Evolutionary conservation across 306 rosid species (phyloP).

Genomic region (Malus sieversii): DNA sequence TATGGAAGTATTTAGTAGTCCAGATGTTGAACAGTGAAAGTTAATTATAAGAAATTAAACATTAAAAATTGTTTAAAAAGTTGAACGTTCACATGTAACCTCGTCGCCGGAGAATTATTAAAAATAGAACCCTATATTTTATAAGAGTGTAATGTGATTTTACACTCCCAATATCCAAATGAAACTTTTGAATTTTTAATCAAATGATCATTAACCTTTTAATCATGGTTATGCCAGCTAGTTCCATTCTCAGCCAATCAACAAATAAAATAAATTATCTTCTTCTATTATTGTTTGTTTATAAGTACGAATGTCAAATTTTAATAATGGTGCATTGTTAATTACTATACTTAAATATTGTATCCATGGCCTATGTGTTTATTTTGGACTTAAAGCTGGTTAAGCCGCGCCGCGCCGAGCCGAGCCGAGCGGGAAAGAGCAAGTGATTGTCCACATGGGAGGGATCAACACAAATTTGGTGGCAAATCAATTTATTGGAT

Average conservation of each 20-base stretch:
- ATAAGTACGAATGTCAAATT: not conserved
- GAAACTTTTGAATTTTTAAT: not conserved
- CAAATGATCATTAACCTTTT: not conserved
- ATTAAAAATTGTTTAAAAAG: no score
- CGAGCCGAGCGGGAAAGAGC: not conserved
- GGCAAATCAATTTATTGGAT: no score
- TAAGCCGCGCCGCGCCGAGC: not conserved
- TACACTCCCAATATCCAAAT: not conserved
- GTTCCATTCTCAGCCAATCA: not conserved
- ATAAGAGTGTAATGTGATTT: not conserved
- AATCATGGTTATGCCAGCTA: not conserved
- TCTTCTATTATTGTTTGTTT: not conserved
- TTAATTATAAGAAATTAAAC: no score
- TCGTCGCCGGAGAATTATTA: not conserved
- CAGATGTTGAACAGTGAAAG: no score
- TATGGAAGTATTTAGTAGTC: no score
- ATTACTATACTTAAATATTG: not conserved
- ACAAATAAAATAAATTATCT: constrained; percentile 6
- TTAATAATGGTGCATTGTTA: not conserved
- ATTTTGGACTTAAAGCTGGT: not conserved
- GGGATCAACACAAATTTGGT: no score
- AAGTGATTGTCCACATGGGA: not conserved
- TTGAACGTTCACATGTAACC: not conserved
- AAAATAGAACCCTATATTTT: not conserved
- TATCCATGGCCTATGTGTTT: not conserved